Evolutionary conservation across 2,329 filamentous ascomycete genomes (phyloP).

Genomic region (Exophiala dermatitidis): DNA sequence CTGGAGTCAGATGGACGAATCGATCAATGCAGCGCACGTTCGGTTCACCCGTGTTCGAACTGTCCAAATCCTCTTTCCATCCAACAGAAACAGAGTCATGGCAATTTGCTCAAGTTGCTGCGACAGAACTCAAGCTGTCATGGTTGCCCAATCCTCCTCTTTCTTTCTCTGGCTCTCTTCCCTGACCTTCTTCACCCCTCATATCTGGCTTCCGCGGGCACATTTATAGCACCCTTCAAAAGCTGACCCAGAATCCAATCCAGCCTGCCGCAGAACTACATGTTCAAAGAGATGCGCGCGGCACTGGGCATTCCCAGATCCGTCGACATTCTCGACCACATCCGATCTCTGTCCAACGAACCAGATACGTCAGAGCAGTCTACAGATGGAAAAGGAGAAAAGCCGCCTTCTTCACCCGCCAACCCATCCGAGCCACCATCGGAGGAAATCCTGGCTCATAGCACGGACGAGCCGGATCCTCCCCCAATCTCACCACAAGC

Average conservation of each 20-base stretch:
- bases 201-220: background rate
- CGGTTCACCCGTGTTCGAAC: no score
- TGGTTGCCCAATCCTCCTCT: background rate
- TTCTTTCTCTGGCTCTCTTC: no score
- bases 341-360: slow-evolving; percentile 61
- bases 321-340: slow-evolving; percentile 81
- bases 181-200: no score
- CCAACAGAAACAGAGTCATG: no score
- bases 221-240: background rate
- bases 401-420: slow-evolving; percentile 4
- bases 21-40: no score
- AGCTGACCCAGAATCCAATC: background rate
- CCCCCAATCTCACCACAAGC: slow-evolving; percentile 18
- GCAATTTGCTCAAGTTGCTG: no score
- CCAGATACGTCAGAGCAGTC: slow-evolving; percentile 41
- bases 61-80: no score
- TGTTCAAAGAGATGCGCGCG: slow-evolving; percentile 80
- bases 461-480: slow-evolving; percentile 22
- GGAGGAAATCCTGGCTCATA: slow-evolving; percentile 9
- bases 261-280: slow-evolving; percentile 87
- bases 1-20: no score
- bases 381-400: background rate
- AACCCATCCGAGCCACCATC: slow-evolving; percentile 9
- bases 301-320: slow-evolving; percentile 65
- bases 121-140: background rate